Percentiles rank a stretch among this genome's conserved stretches.
Evolutionary conservation across 371 early-diverging fungal species (phyloP).

Genomic region (Rhizomucor miehei): DNA sequence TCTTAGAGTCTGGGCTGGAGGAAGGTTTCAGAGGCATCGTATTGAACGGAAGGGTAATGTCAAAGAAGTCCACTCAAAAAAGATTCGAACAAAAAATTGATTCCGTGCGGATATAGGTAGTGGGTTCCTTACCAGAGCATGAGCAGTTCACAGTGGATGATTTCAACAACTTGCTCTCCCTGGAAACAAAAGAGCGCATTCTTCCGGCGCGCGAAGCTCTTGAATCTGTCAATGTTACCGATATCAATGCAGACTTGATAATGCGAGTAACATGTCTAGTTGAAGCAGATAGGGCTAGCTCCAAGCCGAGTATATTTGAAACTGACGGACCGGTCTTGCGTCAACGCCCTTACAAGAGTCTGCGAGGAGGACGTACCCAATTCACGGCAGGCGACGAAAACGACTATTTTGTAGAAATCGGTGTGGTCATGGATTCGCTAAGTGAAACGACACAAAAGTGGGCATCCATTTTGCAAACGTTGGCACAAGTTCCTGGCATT

Average conservation of each 20-base stretch:
- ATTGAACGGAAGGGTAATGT: slow-evolving; percentile 39
- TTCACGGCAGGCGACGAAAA: slow-evolving; percentile 35
- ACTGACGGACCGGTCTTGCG: slow-evolving; percentile 14
- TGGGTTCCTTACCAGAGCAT: slow-evolving; percentile 47
- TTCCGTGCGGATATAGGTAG: slow-evolving; percentile 19
- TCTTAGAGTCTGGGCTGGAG: slow-evolving; percentile 21
- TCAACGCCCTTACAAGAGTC: slow-evolving; percentile 21
- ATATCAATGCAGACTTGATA: slow-evolving; percentile 18
- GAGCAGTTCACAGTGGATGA: slow-evolving; percentile 46
- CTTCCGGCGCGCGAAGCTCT: slow-evolving; percentile 23
- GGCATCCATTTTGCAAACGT: slow-evolving; percentile 61
- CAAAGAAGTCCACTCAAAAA: not conserved
- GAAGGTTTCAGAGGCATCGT: slow-evolving; percentile 24
- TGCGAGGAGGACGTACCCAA: slow-evolving; percentile 16
- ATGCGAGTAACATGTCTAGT: slow-evolving; percentile 21
- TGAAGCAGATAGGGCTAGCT: slow-evolving; percentile 25
- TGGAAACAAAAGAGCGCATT: slow-evolving; percentile 46
- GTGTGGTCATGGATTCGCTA: slow-evolving; percentile 74
- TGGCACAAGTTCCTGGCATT: slow-evolving; percentile 60
- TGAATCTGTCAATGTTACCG: not conserved
- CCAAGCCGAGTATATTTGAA: slow-evolving; percentile 11
- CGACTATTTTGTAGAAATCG: slow-evolving; percentile 54
- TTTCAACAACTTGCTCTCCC: slow-evolving; percentile 39
- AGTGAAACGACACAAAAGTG: slow-evolving; percentile 76
- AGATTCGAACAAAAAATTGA: not conserved